Evolutionary conservation across 1,284 basidiomycete genomes (phyloP).

Genomic region (Irpex sp.): DNA sequence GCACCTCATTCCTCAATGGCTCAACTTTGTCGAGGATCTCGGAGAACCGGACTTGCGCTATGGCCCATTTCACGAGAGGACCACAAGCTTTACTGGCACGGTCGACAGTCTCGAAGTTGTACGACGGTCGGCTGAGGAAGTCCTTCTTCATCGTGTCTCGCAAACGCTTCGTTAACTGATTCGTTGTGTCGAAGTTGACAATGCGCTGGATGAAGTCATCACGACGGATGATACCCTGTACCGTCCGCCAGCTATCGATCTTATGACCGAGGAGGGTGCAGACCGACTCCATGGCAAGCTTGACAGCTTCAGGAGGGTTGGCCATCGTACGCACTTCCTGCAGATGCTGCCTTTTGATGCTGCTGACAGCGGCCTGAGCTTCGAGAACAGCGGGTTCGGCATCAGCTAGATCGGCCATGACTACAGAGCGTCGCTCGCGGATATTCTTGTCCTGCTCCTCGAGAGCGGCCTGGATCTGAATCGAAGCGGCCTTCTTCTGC

Average conservation of each 20-base stretch:
- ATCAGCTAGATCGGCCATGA: conserved; percentile 94
- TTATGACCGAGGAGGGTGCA: conserved; percentile 97
- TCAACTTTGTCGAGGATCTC: conserved; percentile 98
- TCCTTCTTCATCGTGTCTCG: conserved; percentile 94
- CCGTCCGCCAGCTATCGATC: conserved; percentile 95
- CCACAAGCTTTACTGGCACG: conserved; percentile 97
- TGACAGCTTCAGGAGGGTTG: conserved; percentile 97
- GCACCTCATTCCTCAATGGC: conserved; percentile 93
- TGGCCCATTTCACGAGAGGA: conserved; percentile 96
- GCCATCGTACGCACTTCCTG: conserved; percentile 99
- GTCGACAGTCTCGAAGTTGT: conserved; percentile 95
- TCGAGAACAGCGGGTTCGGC: conserved; percentile 97
- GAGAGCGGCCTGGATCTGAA: conserved; percentile 91
- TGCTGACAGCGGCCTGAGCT: conserved; percentile 92
- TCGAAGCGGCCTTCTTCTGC: conserved; percentile 94
- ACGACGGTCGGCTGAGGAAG: conserved; percentile 87
- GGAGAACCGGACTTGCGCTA: conserved; percentile 96
- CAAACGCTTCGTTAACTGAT: conserved; percentile 84
- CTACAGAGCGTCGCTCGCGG: conserved; percentile 80
- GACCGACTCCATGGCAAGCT: conserved; percentile 98
- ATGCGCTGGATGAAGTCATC: conserved; percentile 98
- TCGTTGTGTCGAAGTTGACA: conserved; percentile 93
- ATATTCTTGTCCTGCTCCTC: conserved; percentile 90
- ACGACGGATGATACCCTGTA: conserved; percentile 93
- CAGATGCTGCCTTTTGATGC: conserved; percentile 95